Percentiles rank a stretch among this genome's conserved stretches.
phyloP scores from a whole-genome alignment of 78 protist species.

The Pelomyxa schiedti region DNA sequence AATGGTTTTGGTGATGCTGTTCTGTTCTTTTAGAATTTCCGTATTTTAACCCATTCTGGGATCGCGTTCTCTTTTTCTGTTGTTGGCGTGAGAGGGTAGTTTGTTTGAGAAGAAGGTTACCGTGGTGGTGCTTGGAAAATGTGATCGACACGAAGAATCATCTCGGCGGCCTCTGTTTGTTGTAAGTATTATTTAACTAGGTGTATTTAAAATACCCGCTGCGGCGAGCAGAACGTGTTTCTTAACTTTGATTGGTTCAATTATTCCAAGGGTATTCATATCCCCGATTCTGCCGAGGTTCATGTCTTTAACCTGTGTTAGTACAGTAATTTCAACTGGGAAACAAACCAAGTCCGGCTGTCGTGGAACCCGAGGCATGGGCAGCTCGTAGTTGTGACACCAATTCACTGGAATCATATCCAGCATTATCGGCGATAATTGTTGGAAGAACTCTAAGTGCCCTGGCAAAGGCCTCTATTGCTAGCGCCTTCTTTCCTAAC shows the following conservation, averaged over 20 bases:
- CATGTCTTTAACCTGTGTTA: too few species aligned
- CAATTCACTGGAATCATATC: constrained; percentile 81
- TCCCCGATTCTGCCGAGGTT: constrained; percentile 76
- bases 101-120: not conserved
- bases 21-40: too few species aligned
- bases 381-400: constrained; percentile 75
- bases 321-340: not conserved
- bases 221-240: constrained; percentile 80
- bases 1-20: too few species aligned
- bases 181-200: too few species aligned
- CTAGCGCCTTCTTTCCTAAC: constrained; percentile 92
- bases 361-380: constrained; percentile 61
- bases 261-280: constrained; percentile 71
- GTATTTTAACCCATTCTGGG: too few species aligned
- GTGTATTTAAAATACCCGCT: too few species aligned
- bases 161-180: constrained; percentile 99
- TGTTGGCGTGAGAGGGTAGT: not conserved
- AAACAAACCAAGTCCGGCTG: constrained; percentile 67
- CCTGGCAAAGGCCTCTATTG: constrained; percentile 92
- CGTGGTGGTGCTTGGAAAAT: constrained; percentile 91
- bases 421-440: constrained; percentile 95
- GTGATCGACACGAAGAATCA: constrained; percentile 96
- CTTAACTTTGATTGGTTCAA: constrained; percentile 86
- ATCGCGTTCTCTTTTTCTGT: not conserved
- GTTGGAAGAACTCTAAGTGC: constrained; percentile 89